These are phyloP conservation scores for Aspergillus chevalieri DNA, from an alignment of 2,329 filamentous ascomycete species.

Conservation along the genomic window DNA sequence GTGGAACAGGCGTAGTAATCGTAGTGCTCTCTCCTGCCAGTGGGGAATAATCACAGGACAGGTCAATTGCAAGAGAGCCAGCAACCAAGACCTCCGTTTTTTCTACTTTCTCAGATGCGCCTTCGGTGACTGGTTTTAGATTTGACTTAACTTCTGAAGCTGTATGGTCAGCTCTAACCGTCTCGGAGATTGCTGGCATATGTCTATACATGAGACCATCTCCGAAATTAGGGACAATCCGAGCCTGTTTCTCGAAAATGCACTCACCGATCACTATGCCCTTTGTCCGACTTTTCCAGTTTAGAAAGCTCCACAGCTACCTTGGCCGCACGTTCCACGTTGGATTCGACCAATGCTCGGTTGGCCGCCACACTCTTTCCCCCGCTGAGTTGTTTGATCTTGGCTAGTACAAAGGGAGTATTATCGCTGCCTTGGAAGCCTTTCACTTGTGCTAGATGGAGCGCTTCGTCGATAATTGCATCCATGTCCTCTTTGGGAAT, in stretches of 20 bases:
- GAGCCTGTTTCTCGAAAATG: conserved; percentile 16
- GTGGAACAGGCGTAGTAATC: conserved; percentile 39
- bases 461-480: conserved; percentile 60
- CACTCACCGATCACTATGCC: conserved; percentile 34
- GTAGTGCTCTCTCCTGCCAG: conserved; percentile 29
- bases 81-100: conserved; percentile 71
- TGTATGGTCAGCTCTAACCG: conserved; percentile 17
- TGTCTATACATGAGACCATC: conserved; percentile 26
- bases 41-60: conserved; percentile 71
- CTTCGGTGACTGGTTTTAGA: conserved; percentile 4
- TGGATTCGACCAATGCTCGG: conserved; percentile 60
- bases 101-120: conserved; percentile 8
- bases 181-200: conserved; percentile 28
- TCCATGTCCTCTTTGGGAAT: conserved; percentile 69
- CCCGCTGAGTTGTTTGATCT: conserved; percentile 72
- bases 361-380: conserved; percentile 70
- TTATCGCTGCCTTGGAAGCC: conserved; percentile 68
- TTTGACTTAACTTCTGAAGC: conserved; percentile 14
- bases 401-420: conserved; percentile 74
- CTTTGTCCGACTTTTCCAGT: conserved; percentile 40
- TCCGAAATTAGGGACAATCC: conserved; percentile 30
- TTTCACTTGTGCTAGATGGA: conserved; percentile 58
- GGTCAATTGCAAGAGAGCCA: conserved; percentile 82
- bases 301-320: conserved; percentile 58
- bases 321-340: conserved; percentile 59